A percentile compares a stretch with the other conserved stretches of the same genome.
Evolutionary conservation across 176 grass and related monocot genomes (phyloP).

Genomic region (Ensete glaucum): DNA sequence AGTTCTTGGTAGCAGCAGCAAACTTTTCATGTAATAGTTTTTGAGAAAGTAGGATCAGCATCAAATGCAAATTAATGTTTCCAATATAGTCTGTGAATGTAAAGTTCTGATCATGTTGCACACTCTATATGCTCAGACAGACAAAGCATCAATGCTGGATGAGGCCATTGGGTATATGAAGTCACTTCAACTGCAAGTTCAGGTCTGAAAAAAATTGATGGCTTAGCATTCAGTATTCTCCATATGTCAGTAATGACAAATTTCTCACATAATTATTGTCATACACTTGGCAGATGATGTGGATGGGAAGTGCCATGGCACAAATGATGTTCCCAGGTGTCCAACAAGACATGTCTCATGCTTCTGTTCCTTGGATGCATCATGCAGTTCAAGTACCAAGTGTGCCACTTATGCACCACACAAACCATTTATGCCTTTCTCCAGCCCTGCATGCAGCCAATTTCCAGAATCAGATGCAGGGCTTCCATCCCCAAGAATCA

Average conservation of each 20-base stretch:
- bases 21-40: too few species aligned
- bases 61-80: neutral
- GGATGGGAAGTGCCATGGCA: constrained; percentile 60
- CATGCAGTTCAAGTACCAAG: constrained; percentile 42
- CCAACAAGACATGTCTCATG: constrained; percentile 39
- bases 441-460: constrained; percentile 25
- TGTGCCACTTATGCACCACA: neutral
- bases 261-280: neutral
- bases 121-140: neutral
- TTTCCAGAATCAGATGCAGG: constrained; percentile 31
- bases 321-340: constrained; percentile 60
- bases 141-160: constrained; percentile 5
- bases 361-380: constrained; percentile 30
- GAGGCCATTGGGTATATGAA: constrained; percentile 4
- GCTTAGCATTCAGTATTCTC: neutral
- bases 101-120: neutral
- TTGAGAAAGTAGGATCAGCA: too few species aligned
- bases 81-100: neutral
- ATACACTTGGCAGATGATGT: constrained; percentile 51
- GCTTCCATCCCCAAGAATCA: constrained; percentile 1
- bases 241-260: neutral
- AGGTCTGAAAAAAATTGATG: neutral
- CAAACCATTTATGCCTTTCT: constrained; percentile 3
- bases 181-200: constrained; percentile 12
- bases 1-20: too few species aligned